Percentiles rank a stretch among this genome's conserved stretches.
Conservation (phyloP, 768 basidiomycete species). For the Xerocomus spinulosus region DNA sequence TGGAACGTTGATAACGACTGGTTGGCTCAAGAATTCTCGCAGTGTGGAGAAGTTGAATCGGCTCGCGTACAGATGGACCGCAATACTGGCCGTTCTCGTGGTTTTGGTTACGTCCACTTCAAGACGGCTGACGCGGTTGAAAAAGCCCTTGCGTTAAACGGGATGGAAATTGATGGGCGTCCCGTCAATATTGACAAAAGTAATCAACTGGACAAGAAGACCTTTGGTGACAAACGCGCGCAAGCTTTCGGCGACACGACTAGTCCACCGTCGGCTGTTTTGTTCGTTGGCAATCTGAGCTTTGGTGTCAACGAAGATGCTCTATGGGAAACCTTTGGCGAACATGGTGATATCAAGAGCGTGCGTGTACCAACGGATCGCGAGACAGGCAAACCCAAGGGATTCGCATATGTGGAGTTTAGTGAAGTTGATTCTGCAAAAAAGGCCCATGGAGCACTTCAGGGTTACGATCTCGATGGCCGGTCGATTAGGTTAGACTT, state of each 20-base stretch:
- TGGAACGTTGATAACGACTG: constrained; percentile 98
- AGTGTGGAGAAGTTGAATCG: constrained; percentile 84
- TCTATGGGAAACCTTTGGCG: constrained; percentile 87
- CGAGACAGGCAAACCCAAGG: constrained; percentile 86
- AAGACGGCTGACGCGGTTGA: constrained; percentile 64
- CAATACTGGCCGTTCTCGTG: constrained; percentile 75
- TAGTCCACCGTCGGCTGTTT: constrained; percentile 61
- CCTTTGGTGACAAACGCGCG: constrained; percentile 63
- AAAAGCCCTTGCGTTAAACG: constrained; percentile 76
- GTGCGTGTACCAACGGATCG: constrained; percentile 91
- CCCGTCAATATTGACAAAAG: constrained; percentile 82
- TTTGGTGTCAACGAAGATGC: constrained; percentile 76
- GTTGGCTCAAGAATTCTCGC: constrained; percentile 84
- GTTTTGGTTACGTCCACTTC: constrained; percentile 83
- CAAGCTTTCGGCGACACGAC: constrained; percentile 71
- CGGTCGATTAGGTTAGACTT: constrained; percentile 79
- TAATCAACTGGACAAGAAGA: constrained; percentile 51
- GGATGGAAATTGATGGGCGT: constrained; percentile 90
- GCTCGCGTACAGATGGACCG: constrained; percentile 87
- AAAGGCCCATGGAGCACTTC: constrained; percentile 67
- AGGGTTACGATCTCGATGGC: constrained; percentile 76
- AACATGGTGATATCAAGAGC: constrained; percentile 78
- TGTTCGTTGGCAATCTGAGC: constrained; percentile 91
- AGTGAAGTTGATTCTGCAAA: constrained; percentile 73
- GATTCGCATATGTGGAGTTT: constrained; percentile 97